Evolutionary conservation across 1,284 basidiomycete species (phyloP).

Genomic region (Porogramme epimiltina): DNA sequence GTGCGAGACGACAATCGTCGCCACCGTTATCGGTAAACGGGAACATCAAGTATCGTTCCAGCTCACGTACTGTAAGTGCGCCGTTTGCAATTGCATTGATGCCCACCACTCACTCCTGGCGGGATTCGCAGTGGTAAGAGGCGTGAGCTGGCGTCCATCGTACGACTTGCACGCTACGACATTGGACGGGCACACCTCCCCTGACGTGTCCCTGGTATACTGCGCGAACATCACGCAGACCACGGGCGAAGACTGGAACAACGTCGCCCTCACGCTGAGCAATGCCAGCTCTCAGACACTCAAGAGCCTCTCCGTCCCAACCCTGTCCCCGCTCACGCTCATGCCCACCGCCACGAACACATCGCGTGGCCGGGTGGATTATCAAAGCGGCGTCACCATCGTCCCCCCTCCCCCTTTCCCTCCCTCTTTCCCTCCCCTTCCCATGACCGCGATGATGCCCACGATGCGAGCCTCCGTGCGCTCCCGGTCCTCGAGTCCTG

Average conservation of each 20-base stretch:
- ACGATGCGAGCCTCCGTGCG: too few species aligned
- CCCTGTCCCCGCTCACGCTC: slow-evolving; percentile 2
- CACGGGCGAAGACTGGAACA: slow-evolving; percentile 66
- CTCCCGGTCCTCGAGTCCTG: too few species aligned
- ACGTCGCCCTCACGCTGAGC: slow-evolving; percentile 9
- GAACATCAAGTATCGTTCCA: slow-evolving; percentile 42
- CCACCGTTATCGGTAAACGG: slow-evolving; percentile 40
- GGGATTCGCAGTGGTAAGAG: slow-evolving; percentile 50
- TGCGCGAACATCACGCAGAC: slow-evolving; percentile 53
- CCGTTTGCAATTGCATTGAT: too few species aligned
- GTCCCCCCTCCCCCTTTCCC: too few species aligned
- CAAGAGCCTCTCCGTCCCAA: slow-evolving; percentile 5
- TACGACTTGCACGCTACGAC: slow-evolving; percentile 62
- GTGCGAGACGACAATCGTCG: slow-evolving; percentile 37
- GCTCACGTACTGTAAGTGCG: slow-evolving; percentile 57
- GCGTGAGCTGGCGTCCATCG: slow-evolving; percentile 54
- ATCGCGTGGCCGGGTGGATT: too few species aligned
- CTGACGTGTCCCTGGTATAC: slow-evolving; percentile 52
- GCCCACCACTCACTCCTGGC: too few species aligned
- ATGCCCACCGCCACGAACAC: too few species aligned
- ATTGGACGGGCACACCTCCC: slow-evolving; percentile 42
- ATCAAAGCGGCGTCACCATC: too few species aligned
- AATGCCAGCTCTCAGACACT: slow-evolving; percentile 10
- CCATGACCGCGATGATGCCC: too few species aligned
- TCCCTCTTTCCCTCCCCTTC: too few species aligned